Conservation (phyloP, 768 basidiomycete species). For the Phylloporus arenicola region DNA sequence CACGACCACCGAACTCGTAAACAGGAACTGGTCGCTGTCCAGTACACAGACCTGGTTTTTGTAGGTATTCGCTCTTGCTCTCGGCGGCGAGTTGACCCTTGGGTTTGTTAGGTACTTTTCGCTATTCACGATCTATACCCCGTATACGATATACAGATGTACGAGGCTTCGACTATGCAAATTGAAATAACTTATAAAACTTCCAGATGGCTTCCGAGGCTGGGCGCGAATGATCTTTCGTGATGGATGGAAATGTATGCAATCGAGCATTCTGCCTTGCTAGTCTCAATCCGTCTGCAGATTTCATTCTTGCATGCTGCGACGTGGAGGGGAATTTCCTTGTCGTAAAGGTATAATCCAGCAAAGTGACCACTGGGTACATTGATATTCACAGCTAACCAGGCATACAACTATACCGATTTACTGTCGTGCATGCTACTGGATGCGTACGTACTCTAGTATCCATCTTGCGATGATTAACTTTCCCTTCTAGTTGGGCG, state of each 20-base stretch:
- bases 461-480: background rate
- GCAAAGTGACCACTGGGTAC: background rate
- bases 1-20: conserved; percentile 73
- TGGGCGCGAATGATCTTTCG: conserved; percentile 68
- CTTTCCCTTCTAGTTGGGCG: conserved; percentile 56
- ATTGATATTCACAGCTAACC: background rate
- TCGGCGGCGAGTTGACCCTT: background rate
- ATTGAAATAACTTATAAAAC: background rate
- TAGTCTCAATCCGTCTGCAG: conserved; percentile 33
- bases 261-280: background rate
- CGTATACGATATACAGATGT: conserved; percentile 89
- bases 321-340: conserved; percentile 89
- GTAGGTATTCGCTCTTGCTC: conserved; percentile 38
- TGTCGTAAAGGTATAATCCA: conserved; percentile 57
- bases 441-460: conserved; percentile 58
- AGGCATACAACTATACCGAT: conserved; percentile 85
- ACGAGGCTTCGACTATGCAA: conserved; percentile 20
- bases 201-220: conserved; percentile 72
- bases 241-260: conserved; percentile 86
- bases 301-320: conserved; percentile 69
- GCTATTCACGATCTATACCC: conserved; percentile 70
- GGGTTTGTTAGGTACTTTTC: conserved; percentile 60
- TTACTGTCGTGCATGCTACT: conserved; percentile 89
- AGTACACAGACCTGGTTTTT: conserved; percentile 83
- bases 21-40: conserved; percentile 64